Base-by-base conservation (phyloP, 208 protist species). In the Naegleria fowleri region DNA sequence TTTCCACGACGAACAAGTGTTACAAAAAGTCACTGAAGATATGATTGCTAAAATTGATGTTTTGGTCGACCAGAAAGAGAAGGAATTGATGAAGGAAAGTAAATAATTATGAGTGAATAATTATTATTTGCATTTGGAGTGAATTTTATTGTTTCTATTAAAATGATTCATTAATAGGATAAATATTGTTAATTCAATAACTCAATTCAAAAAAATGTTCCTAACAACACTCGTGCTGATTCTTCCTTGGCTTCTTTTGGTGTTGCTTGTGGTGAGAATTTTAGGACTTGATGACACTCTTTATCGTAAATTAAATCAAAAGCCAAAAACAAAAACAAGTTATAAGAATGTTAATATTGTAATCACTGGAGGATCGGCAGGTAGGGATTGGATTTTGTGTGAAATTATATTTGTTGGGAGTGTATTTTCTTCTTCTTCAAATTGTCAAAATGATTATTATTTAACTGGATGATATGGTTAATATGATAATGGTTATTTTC, bases 41-140 rank as follows among this genome's bases (percentile, higher is more conserved):
- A 15, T 40, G 9, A 88, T 33, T 58, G 36, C 33, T 29, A 88
- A 88, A 39, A 88, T 88, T 58, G 85, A 88, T 58, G 33, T 58
- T 15, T 58, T 88, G 33, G 19, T 88, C 9, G 85, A 51, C 1
- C n/a, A 51, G 39, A 88, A 88, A 19, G 85, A 88, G 36, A 88
- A 88, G 85, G 85, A 88, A 58, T 58, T 88, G 51, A 86, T 48
- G 40, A 48, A 40, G n/a, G 83, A 86, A 86, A 86, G 41, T 15
- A 86, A 84, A 16, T 84, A 16, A 15, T 15, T 33, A 39, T 83
- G 9, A 22, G 9, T 84, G 11, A 41, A 84, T 84, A 3, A 38
- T 84, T n/a, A n/a, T n/a, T n/a, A n/a, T n/a, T n/a, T n/a, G n/a
- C 22, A 22, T 22, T 75, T 75, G 58, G n/a, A n/a, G n/a, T n/a